Percentiles rank a stretch among this genome's conserved stretches.
phyloP scores from a whole-genome alignment of 2,329 filamentous ascomycete species.

The Aspergillus quadricinctus region DNA sequence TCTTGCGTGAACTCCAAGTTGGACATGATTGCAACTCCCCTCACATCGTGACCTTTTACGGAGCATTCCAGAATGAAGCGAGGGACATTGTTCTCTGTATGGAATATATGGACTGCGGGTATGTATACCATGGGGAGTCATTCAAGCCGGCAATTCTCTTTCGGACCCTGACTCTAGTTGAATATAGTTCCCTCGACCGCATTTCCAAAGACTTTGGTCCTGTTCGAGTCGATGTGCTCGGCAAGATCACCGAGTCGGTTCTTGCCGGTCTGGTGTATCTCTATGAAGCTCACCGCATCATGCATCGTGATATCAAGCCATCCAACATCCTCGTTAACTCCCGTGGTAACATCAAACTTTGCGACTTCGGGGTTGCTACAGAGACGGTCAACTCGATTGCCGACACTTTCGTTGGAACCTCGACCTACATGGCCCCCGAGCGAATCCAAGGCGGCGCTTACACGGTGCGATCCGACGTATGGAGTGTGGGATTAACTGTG shows the following conservation, averaged over 20 bases:
- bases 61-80: slow-evolving; percentile 91
- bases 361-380: slow-evolving; percentile 97
- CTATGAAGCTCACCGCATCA: slow-evolving; percentile 92
- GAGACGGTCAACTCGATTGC: slow-evolving; percentile 97
- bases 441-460: slow-evolving; percentile 96
- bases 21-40: slow-evolving; percentile 98
- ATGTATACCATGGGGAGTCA: slow-evolving; percentile 38
- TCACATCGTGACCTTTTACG: slow-evolving; percentile 96
- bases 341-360: slow-evolving; percentile 89
- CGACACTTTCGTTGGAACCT: slow-evolving; percentile 96
- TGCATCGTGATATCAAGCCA: slow-evolving; percentile 98
- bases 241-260: slow-evolving; percentile 95
- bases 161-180: slow-evolving; percentile 11
- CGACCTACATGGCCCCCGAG: slow-evolving; percentile 98
- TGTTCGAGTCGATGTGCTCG: slow-evolving; percentile 89
- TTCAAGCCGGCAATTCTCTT: not conserved
- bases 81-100: slow-evolving; percentile 99
- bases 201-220: slow-evolving; percentile 94
- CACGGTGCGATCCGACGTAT: slow-evolving; percentile 97
- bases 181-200: slow-evolving; percentile 74
- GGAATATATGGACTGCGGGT: slow-evolving; percentile 99
- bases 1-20: slow-evolving; percentile 93
- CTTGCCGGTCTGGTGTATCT: slow-evolving; percentile 91
- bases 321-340: slow-evolving; percentile 98
- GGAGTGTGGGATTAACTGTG: slow-evolving; percentile 91